Base-by-base conservation (phyloP, 306 rosid species). In the Purshia tridentata region DNA sequence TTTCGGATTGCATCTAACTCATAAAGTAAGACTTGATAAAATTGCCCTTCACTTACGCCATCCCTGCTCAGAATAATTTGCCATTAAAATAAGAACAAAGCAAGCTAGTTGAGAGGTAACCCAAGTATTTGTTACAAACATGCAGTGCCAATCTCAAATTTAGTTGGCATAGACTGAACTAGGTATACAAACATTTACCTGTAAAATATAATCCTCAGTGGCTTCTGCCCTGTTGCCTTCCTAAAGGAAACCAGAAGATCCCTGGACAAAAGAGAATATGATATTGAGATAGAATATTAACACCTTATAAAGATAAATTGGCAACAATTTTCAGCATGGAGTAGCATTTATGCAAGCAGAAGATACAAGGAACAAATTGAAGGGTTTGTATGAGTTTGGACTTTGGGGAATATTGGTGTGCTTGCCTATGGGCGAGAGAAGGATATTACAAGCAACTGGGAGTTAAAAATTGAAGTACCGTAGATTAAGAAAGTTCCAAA, bases 151-250 rank as follows among this genome's bases (percentile, higher is more conserved):
- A 69, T 37, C 3, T 50, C 61, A 19, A 67, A 39, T 69, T 39
- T 50, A 0, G 62, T 56, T 18, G 5, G 5, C 69, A 64, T 8
- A 41, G 50, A 18, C 2, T 5, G 45, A 48, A 69, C 37, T 9
- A 67, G 6, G 51, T 42, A 69, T 56, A 22, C 73, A 69, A 39
- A 79, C 72, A 68, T 72, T 59, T 9, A 90, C 98, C 98, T 90
- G 88, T 92, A 92, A 82, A 92, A 92, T 85, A 92, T 92, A 53
- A 92, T 92, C 83, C 96, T 80, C 39, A 85, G 77, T 1, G 98
- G 98, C 86, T 92, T 92, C 85, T 92, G 98, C 65, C 98, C 98
- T 3, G 98, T 92, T 48, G 98, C 98, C 78, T 88, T 92, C 80
- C 98, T 84, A 67, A 92, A 93, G 29, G 98, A 91, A 78, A 93